Evolutionary conservation across 371 early-diverging fungal genomes (phyloP).

Genomic region (Rhizopus delemar): DNA sequence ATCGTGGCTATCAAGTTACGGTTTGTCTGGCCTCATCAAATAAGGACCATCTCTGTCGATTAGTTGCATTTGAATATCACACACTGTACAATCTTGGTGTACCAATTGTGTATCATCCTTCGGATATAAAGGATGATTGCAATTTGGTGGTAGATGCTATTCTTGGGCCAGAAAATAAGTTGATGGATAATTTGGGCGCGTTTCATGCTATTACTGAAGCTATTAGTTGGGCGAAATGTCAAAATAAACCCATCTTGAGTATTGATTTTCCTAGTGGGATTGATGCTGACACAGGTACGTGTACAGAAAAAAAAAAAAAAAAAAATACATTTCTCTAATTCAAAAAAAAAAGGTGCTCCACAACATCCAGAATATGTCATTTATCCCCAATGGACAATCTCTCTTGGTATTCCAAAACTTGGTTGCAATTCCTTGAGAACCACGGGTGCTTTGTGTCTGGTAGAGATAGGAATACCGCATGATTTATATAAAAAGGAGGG

Average conservation of each 20-base stretch:
- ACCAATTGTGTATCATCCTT: slow-evolving; percentile 18
- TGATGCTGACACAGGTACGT: slow-evolving; percentile 53
- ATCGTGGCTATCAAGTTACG: slow-evolving; percentile 71
- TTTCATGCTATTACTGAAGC: slow-evolving; percentile 47
- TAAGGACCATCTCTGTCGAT: slow-evolving; percentile 31
- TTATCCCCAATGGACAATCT: slow-evolving; percentile 72
- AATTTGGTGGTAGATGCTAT: slow-evolving; percentile 80
- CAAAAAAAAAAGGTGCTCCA: slow-evolving; percentile 5
- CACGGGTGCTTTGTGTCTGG: slow-evolving; percentile 74
- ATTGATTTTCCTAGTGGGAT: slow-evolving; percentile 76
- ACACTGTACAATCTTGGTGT: slow-evolving; percentile 48
- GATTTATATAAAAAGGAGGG: slow-evolving; percentile 65
- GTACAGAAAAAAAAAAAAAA: slow-evolving; percentile 3
- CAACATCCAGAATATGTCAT: slow-evolving; percentile 38
- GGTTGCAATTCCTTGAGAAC: slow-evolving; percentile 57
- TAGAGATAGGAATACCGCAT: slow-evolving; percentile 78
- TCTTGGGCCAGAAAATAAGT: slow-evolving; percentile 61
- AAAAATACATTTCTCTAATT: background rate
- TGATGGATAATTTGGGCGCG: slow-evolving; percentile 56
- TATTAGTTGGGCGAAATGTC: slow-evolving; percentile 74
- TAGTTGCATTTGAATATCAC: slow-evolving; percentile 21
- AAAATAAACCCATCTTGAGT: slow-evolving; percentile 65
- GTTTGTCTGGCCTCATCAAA: slow-evolving; percentile 57
- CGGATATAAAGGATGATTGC: slow-evolving; percentile 6
- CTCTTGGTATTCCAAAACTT: slow-evolving; percentile 73